A percentile compares a stretch with the other conserved stretches of the same genome.
Conservation (phyloP, 2,329 filamentous ascomycete genomes). For the Penicillium aurantiogriseum region DNA sequence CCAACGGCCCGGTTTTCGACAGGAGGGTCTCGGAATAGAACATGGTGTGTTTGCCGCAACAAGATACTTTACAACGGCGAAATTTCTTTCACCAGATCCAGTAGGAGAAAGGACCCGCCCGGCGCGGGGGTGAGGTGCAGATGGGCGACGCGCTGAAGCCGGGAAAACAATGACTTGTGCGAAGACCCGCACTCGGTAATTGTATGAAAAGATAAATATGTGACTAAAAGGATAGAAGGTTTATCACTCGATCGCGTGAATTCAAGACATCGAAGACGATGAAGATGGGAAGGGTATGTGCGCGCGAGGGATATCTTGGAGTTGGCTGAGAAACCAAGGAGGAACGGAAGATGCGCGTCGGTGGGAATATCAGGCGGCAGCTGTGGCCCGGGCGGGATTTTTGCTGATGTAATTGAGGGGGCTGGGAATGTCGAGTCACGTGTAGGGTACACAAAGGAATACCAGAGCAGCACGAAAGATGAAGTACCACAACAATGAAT, state of each 20-base stretch:
- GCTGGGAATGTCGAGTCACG: constrained; percentile 32
- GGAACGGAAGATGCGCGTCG: constrained; percentile 25
- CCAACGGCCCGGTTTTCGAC: constrained; percentile 94
- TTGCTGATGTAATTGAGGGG: constrained; percentile 25
- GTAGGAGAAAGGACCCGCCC: constrained; percentile 29
- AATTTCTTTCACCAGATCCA: constrained; percentile 32
- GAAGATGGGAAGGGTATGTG: constrained; percentile 5
- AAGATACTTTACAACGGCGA: constrained; percentile 29
- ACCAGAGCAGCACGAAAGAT: background rate
- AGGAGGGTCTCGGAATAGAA: constrained; percentile 97
- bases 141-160: constrained; percentile 34
- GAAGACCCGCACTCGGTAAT: constrained; percentile 9
- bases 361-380: constrained; percentile 23
- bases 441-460: constrained; percentile 11
- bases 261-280: constrained; percentile 13
- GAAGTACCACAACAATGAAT: background rate
- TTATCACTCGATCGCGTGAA: constrained; percentile 11
- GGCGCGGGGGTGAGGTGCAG: constrained; percentile 32
- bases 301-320: constrained; percentile 18
- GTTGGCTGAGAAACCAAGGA: constrained; percentile 26
- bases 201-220: background rate
- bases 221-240: constrained; percentile 1
- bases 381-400: constrained; percentile 9
- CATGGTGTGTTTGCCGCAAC: constrained; percentile 55
- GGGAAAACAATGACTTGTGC: constrained; percentile 32